phyloP scores from a whole-genome alignment of 352 stramenopile species.

The Pythium phragmitis region DNA sequence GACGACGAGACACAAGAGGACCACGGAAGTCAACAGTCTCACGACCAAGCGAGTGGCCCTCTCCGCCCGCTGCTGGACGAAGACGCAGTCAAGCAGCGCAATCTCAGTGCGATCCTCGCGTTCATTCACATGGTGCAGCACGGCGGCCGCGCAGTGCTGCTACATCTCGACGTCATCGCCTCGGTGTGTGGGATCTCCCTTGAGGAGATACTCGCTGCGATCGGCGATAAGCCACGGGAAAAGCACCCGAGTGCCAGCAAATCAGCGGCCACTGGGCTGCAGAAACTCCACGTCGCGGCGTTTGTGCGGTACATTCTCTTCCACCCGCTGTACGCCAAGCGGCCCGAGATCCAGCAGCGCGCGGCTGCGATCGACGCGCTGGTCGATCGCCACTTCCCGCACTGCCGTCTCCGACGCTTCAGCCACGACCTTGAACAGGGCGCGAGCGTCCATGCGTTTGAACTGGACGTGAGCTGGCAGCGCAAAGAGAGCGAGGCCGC shows the following conservation, averaged over 20 bases:
- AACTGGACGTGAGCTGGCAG: constrained; percentile 21
- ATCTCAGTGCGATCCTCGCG: constrained; percentile 37
- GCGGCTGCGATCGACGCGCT: constrained; percentile 37
- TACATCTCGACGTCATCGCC: constrained; percentile 57
- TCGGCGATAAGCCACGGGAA: constrained; percentile 61
- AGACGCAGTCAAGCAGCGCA: constrained; percentile 36
- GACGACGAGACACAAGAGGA: constrained; percentile 32
- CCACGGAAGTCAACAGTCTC: background rate
- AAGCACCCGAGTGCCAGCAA: constrained; percentile 26
- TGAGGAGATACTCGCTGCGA: constrained; percentile 47
- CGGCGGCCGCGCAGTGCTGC: constrained; percentile 53
- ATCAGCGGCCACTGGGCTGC: constrained; percentile 20
- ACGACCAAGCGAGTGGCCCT: background rate
- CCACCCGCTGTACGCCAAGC: constrained; percentile 66
- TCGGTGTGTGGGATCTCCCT: constrained; percentile 40
- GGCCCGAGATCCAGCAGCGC: constrained; percentile 36
- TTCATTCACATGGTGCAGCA: constrained; percentile 56
- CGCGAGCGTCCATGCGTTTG: constrained; percentile 14
- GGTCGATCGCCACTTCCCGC: constrained; percentile 70
- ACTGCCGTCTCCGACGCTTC: constrained; percentile 64
- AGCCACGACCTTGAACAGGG: constrained; percentile 50
- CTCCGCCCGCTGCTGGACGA: constrained; percentile 20
- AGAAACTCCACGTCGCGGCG: constrained; percentile 50
- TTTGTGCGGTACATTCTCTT: constrained; percentile 82
- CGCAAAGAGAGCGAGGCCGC: constrained; percentile 17